These are phyloP conservation scores for Chaetomium cochliodes DNA, from an alignment of 495 filamentous ascomycete genomes.

Conservation along the genomic window DNA sequence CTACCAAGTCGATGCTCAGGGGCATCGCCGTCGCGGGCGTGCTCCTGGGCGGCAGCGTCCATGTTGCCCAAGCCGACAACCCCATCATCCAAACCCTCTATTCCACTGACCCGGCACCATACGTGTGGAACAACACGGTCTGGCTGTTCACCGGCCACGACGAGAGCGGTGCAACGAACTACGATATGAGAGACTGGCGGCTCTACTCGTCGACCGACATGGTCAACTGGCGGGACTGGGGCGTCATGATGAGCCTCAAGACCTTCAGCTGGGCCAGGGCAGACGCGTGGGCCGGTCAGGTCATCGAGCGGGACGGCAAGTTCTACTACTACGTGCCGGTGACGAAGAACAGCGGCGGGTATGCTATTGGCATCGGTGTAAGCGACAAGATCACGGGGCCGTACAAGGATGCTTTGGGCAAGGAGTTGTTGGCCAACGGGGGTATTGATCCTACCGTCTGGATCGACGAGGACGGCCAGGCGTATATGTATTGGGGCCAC, in stretches of 20 bases:
- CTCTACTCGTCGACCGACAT: conserved; percentile 1
- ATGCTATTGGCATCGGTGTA: background rate
- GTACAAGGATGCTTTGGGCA: too few species aligned
- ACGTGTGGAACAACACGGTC: conserved; percentile 2
- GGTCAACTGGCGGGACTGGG: background rate
- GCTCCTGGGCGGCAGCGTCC: too few species aligned
- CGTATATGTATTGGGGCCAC: too few species aligned
- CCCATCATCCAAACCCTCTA: background rate
- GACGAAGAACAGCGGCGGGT: background rate
- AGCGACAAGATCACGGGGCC: too few species aligned
- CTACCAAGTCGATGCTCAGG: too few species aligned
- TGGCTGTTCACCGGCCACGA: conserved; percentile 1
- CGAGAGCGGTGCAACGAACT: background rate
- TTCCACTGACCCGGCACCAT: background rate
- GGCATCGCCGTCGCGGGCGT: too few species aligned
- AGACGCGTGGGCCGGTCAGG: background rate
- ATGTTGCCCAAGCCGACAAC: background rate
- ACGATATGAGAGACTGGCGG: background rate
- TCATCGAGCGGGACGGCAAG: conserved; percentile 2
- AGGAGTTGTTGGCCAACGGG: too few species aligned
- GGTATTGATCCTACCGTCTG: too few species aligned
- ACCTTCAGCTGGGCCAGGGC: background rate
- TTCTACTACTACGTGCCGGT: background rate
- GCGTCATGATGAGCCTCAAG: background rate
- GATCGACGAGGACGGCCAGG: too few species aligned